Evolutionary conservation across 2,329 filamentous ascomycete species (phyloP), one percentile per base, ranked within the genome.

Genomic region (Hysterium pulicare): DNA sequence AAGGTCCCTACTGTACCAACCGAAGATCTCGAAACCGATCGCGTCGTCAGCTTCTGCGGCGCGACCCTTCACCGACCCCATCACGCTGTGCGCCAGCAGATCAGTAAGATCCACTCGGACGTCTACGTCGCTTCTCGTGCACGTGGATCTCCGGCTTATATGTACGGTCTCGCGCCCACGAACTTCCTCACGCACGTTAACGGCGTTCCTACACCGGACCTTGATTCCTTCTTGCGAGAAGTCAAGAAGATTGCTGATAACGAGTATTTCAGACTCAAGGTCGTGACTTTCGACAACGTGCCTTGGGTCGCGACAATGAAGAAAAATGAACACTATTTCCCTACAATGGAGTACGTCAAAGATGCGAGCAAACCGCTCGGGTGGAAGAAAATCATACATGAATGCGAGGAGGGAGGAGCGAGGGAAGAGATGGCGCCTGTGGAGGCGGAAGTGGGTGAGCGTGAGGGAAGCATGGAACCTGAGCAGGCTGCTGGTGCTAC

Each of bases 261-360:
- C 61, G 95, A 90, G 2, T 98, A 98, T 70, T 98, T 98, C 82
- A 84, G 93, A 15, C 77, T 98, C 40, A 90, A 91, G 66, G 89
- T 93, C n/a, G 89, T 97, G 66, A 97, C 93, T 0, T 98, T 98
- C 61, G 93, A 98, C 67, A 95, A 94, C 59, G 90, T 98, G 8
- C 91, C 91, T 3, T 98, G 93, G 90, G 90, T 98, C n/a, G 88
- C 94, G 30, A 98, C 93, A 7, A 95, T 98, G 87, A 98, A 98
- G 82, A 97, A 97, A 79, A 96, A 96, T 57, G 91, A 98, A 64
- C 93, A 98, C 69, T 98, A 98, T 66, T 84, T 84, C 70, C 80
- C 81, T 2, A 84, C 82, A 47, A 77, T 82, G 22, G 81, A 84
- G 63, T 83, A 82, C 47, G 59, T 79, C 40, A 83, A 83, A 57